Percentiles rank a stretch among this genome's conserved stretches.
Conservation (phyloP, 116 monocot species). For the Thalassia testudinum region DNA sequence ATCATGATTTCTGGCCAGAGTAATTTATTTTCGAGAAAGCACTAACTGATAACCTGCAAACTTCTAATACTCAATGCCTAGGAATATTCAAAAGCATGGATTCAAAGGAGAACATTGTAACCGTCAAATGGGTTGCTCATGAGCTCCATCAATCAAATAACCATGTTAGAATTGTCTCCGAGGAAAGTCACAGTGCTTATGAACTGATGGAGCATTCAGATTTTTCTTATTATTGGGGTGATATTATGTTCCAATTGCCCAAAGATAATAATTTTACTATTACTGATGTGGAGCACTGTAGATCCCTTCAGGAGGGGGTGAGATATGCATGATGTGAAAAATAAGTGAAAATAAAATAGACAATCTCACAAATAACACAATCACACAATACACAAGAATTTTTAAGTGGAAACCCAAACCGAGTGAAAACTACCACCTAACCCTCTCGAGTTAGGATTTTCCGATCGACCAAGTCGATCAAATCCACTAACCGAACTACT, state of each 20-base stretch:
- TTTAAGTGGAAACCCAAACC: too few relatives aligned
- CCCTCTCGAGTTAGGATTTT: too few relatives aligned
- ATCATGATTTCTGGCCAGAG: constrained; percentile 88
- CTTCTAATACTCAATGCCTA: constrained; percentile 8
- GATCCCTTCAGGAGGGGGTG: too few relatives aligned
- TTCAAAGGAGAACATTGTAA: constrained; percentile 49
- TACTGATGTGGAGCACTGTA: background rate
- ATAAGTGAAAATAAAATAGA: too few relatives aligned
- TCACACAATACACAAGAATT: too few relatives aligned
- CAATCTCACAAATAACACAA: too few relatives aligned
- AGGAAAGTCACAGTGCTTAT: constrained; percentile 80
- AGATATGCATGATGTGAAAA: too few relatives aligned
- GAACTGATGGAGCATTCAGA: constrained; percentile 82
- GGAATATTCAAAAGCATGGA: constrained; percentile 66
- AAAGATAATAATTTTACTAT: background rate
- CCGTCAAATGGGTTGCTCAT: constrained; percentile 41
- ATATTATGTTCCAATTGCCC: constrained; percentile 37
- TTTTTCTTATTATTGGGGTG: constrained; percentile 56
- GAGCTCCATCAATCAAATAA: constrained; percentile 2
- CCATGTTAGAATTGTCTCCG: constrained; percentile 8
- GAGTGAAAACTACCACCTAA: too few relatives aligned
- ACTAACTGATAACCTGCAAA: constrained; percentile 22
- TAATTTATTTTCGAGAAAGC: constrained; percentile 71
- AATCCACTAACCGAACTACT: too few relatives aligned
- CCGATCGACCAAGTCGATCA: too few relatives aligned